Evolutionary conservation across 495 filamentous ascomycete genomes (phyloP).

Genomic region (Talaromyces wortmannii): DNA sequence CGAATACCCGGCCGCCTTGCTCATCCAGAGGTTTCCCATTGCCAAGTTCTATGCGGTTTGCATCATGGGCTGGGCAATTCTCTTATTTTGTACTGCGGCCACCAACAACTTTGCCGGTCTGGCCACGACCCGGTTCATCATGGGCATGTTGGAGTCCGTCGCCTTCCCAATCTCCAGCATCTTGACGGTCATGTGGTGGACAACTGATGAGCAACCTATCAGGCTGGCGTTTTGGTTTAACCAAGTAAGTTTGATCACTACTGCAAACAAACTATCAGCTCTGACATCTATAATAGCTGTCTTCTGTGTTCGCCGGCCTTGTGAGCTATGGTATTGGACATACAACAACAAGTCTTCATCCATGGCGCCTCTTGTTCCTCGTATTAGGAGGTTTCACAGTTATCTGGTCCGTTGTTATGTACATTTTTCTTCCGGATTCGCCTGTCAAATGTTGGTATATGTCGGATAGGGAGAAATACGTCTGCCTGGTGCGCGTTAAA

Average conservation of each 20-base stretch:
- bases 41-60: constrained; percentile 39
- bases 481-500: constrained; percentile 42
- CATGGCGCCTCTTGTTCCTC: not conserved
- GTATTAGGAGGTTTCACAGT: constrained; percentile 28
- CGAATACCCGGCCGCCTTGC: constrained; percentile 44
- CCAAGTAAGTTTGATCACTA: not conserved
- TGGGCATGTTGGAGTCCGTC: constrained; percentile 42
- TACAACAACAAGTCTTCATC: not conserved
- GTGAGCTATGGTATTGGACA: constrained; percentile 3
- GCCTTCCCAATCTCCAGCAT: constrained; percentile 43
- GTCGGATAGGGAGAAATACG: constrained; percentile 29
- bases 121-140: constrained; percentile 38
- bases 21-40: constrained; percentile 45
- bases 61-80: constrained; percentile 26
- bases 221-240: constrained; percentile 45
- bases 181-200: constrained; percentile 45
- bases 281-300: constrained; percentile 1
- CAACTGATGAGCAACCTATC: constrained; percentile 39
- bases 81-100: constrained; percentile 32
- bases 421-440: constrained; percentile 40
- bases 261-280: too few relatives aligned
- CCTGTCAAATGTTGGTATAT: constrained; percentile 38
- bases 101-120: constrained; percentile 37
- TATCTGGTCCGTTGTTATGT: constrained; percentile 25
- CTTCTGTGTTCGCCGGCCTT: constrained; percentile 9